Evolutionary conservation across 2,329 filamentous ascomycete genomes (phyloP), one percentile per base, ranked within the genome.

Genomic region (Sporothrix globosa): DNA sequence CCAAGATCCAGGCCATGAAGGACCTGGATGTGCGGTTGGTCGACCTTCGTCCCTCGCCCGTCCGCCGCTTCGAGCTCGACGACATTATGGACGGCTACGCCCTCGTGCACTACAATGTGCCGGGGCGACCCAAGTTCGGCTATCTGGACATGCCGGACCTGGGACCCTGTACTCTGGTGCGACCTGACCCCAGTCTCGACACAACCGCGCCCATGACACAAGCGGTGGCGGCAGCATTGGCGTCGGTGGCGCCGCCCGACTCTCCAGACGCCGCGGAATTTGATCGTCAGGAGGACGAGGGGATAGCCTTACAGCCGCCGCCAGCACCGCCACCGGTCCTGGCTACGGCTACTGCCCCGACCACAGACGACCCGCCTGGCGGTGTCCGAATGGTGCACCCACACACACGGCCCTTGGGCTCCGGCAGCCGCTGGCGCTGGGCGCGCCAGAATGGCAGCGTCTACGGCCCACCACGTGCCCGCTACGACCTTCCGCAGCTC

Each of bases 71-170:
- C 46, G 41, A 63, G n/a, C 30, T 67, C 46, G 54, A 68, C 44
- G 63, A 70, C 34, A 7, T 68, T 21, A 41, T 61, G 17, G 50
- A 70, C 19, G 69, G 39, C 63, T 9, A 41, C 4, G 21, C 9
- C 24, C 39, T 58, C 44, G 39, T 70, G 11, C 61, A 70, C 41
- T 70, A 58, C 19, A 41, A 3, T 10, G 61, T 52, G 11, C 69
- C 52, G 0, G 69, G 61, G 13, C 19, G 17, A 13, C 41, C 61
- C 52, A 58, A 58, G 52, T 39, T 58, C 7, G 5, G 24, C 10
- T 69, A 60, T n/a, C 24, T 34, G 6, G 10, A 30, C 63, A 14
- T 17, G 58, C n/a, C 50, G 1, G n/a, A 46, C 13, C 50, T 67
- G 2, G 65, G 65, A 7, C 56, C 68, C n/a, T 53, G 46, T 34